These are phyloP conservation scores for Calocybe gangraenosa DNA, from an alignment of 768 basidiomycete species.

Conservation along the genomic window DNA sequence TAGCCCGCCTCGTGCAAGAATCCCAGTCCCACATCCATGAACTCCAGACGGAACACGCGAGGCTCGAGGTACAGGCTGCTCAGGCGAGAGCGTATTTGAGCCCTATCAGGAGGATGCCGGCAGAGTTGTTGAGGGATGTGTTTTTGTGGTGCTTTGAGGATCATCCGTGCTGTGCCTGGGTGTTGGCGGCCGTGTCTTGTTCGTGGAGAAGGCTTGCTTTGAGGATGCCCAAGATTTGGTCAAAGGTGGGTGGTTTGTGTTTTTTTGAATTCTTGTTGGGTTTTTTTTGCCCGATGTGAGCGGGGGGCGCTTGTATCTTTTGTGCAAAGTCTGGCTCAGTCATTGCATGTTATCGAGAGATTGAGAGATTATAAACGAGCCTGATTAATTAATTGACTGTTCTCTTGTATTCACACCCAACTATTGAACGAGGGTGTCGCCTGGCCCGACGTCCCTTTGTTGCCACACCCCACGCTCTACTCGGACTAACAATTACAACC, in stretches of 20 bases:
- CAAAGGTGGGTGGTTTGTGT: conserved; percentile 51
- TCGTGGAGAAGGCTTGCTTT: conserved; percentile 65
- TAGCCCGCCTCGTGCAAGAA: conserved; percentile 56
- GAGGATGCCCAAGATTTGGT: conserved; percentile 69
- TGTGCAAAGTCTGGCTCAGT: too few species aligned
- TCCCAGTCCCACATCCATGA: conserved; percentile 49
- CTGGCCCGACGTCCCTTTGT: too few species aligned
- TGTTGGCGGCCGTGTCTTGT: conserved; percentile 62
- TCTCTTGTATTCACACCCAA: too few species aligned
- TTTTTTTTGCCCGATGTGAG: neutral
- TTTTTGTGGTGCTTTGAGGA: conserved; percentile 68
- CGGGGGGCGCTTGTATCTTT: neutral
- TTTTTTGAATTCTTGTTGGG: too few species aligned
- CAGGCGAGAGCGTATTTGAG: conserved; percentile 63
- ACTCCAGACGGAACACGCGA: conserved; percentile 43
- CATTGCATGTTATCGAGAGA: too few species aligned
- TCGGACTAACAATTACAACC: too few species aligned
- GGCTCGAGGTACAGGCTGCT: conserved; percentile 43
- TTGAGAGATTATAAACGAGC: too few species aligned
- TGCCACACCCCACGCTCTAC: too few species aligned
- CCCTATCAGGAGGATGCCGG: conserved; percentile 66
- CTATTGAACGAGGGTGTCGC: too few species aligned
- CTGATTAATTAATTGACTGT: too few species aligned
- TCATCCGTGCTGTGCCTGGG: conserved; percentile 74
- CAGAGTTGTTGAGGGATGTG: conserved; percentile 69